Evolutionary conservation across 2,329 filamentous ascomycete species (phyloP).

Genomic region (Colletotrichum gloeosporioides): DNA sequence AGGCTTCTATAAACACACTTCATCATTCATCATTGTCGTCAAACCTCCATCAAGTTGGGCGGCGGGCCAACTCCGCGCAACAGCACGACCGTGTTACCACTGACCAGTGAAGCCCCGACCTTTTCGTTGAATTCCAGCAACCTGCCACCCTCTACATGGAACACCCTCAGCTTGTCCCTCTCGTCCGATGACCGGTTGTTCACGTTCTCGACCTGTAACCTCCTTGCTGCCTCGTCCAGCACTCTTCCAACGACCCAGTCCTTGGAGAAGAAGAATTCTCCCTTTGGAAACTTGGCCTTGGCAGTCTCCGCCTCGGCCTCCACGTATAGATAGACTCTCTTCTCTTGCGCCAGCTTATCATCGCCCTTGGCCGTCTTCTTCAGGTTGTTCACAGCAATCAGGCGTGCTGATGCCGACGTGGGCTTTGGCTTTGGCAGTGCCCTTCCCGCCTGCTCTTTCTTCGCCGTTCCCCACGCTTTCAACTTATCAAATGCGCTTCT

Average conservation of each 20-base stretch:
- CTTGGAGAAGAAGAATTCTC: conserved; percentile 79
- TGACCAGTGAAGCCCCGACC: conserved; percentile 74
- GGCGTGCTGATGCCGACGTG: conserved; percentile 65
- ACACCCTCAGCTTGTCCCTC: conserved; percentile 82
- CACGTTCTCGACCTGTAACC: conserved; percentile 80
- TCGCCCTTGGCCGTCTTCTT: conserved; percentile 93
- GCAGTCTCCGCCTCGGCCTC: conserved; percentile 90
- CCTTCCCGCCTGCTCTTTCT: conserved; percentile 66
- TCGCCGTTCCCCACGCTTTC: conserved; percentile 79
- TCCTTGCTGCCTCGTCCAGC: conserved; percentile 78
- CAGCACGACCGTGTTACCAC: conserved; percentile 89
- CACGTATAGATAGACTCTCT: conserved; percentile 88
- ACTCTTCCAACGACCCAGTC: conserved; percentile 92
- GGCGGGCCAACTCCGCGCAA: conserved; percentile 85
- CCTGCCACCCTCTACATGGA: conserved; percentile 89
- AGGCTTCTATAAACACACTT: conserved; percentile 9
- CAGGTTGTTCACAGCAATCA: conserved; percentile 75
- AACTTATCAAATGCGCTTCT: conserved; percentile 78
- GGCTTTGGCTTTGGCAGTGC: conserved; percentile 69
- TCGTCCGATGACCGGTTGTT: conserved; percentile 81
- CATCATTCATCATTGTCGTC: conserved; percentile 9
- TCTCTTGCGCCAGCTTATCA: conserved; percentile 77
- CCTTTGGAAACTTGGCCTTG: conserved; percentile 80
- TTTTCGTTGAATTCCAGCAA: conserved; percentile 89
- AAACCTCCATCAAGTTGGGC: conserved; percentile 70